Percentiles rank a stretch among this genome's conserved stretches.
These are phyloP conservation scores for Vitis hybrid DNA, from an alignment of 177 flowering plant genomes.

Conservation along the genomic window DNA sequence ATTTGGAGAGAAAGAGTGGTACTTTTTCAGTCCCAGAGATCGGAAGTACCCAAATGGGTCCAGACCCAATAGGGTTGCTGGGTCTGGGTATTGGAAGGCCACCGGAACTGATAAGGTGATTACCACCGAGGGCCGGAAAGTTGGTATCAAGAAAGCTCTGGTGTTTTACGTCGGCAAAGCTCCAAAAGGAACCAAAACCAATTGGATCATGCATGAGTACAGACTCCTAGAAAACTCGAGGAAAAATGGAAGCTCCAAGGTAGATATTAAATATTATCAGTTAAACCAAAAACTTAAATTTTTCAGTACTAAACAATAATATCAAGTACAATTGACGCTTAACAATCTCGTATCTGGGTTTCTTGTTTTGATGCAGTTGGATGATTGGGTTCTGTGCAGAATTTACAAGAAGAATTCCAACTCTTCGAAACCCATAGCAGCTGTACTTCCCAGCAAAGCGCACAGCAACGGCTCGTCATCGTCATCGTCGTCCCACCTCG, in stretches of 20 bases:
- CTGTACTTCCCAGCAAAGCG: constrained; percentile 28
- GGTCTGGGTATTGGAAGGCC: constrained; percentile 86
- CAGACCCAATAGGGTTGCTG: constrained; percentile 74
- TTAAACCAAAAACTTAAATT: too few relatives aligned
- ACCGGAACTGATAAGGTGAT: constrained; percentile 79
- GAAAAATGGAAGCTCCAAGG: constrained; percentile 49
- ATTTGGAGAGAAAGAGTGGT: constrained; percentile 90
- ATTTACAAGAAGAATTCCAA: constrained; percentile 66
- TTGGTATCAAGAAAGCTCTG: constrained; percentile 80
- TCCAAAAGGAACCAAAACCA: constrained; percentile 77
- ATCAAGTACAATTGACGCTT: background rate
- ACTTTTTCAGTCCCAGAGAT: constrained; percentile 77
- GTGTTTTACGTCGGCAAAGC: constrained; percentile 81
- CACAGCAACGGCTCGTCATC: constrained; percentile 31
- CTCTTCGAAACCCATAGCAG: constrained; percentile 19
- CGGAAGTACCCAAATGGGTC: constrained; percentile 82
- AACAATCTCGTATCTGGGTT: background rate
- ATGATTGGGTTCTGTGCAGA: constrained; percentile 78
- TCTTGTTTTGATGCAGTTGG: constrained; percentile 39
- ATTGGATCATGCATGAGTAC: constrained; percentile 91
- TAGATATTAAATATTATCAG: constrained; percentile 9
- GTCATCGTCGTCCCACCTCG: constrained; percentile 42
- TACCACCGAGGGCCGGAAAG: constrained; percentile 45
- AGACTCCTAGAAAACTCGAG: constrained; percentile 47
- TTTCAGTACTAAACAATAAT: background rate